A percentile compares a stretch with the other conserved stretches of the same genome.
Conservation (phyloP, 208 protist species). For the Trichomonas tenax region DNA sequence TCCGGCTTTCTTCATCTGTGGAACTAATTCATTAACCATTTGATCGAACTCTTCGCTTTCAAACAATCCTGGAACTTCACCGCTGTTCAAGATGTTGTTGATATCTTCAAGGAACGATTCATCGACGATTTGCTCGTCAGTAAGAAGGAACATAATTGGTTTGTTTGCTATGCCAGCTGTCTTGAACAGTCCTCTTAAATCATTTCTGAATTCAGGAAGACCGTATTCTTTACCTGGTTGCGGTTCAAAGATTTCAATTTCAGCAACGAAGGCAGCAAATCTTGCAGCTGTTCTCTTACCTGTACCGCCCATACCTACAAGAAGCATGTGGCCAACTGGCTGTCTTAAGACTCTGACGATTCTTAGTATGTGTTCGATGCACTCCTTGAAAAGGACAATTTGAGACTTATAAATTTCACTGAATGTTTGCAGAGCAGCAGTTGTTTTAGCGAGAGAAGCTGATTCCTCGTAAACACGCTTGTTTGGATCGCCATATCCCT, state of each 20-base stretch:
- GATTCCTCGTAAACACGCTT: background rate
- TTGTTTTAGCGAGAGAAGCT: background rate
- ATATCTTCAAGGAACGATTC: conserved; percentile 85
- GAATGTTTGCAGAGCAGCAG: background rate
- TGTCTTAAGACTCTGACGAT: conserved; percentile 78
- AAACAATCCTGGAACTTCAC: conserved; percentile 56
- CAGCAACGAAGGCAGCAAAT: conserved; percentile 70
- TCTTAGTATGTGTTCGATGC: conserved; percentile 76
- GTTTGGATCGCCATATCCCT: background rate
- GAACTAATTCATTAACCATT: conserved; percentile 33
- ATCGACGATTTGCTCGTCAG: conserved; percentile 77
- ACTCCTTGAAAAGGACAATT: conserved; percentile 79
- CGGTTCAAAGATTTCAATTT: conserved; percentile 71
- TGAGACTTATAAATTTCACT: background rate
- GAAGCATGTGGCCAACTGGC: conserved; percentile 74
- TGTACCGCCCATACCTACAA: conserved; percentile 82
- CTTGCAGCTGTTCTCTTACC: conserved; percentile 73
- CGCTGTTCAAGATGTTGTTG: conserved; percentile 82
- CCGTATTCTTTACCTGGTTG: conserved; percentile 76
- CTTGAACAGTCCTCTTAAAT: conserved; percentile 68
- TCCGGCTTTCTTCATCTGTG: conserved; percentile 65
- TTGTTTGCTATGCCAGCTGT: conserved; percentile 69
- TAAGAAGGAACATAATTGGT: conserved; percentile 75
- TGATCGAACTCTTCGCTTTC: conserved; percentile 39
- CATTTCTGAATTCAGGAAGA: conserved; percentile 74